Evolutionary conservation across 495 filamentous ascomycete genomes (phyloP).

Genomic region (Daldinia grandis): DNA sequence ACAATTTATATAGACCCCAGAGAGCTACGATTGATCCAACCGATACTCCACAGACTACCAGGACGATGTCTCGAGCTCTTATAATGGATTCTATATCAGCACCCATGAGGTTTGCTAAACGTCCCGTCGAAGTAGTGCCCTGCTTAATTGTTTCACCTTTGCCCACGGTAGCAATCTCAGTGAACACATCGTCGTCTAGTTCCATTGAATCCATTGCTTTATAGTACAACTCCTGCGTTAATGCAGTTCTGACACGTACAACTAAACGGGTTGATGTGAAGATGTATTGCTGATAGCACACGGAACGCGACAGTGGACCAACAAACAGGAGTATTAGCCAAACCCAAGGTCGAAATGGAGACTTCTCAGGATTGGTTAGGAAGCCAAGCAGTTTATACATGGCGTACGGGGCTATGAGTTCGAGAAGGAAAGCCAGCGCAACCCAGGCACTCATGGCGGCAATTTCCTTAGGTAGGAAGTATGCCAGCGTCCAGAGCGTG

Average conservation of each 20-base stretch:
- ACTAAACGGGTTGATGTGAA: slow-evolving; percentile 57
- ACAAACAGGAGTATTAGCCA: slow-evolving; percentile 58
- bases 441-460: slow-evolving; percentile 51
- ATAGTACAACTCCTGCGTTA: slow-evolving; percentile 62
- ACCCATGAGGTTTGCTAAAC: slow-evolving; percentile 61
- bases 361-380: slow-evolving; percentile 46
- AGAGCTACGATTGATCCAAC: slow-evolving; percentile 49
- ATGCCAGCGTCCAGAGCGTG: slow-evolving; percentile 53
- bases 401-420: slow-evolving; percentile 55
- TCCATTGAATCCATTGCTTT: slow-evolving; percentile 58
- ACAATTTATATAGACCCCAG: slow-evolving; percentile 54
- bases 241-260: slow-evolving; percentile 56
- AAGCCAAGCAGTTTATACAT: slow-evolving; percentile 57
- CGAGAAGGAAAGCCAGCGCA: slow-evolving; percentile 45
- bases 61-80: slow-evolving; percentile 53
- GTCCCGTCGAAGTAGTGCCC: slow-evolving; percentile 53
- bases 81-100: slow-evolving; percentile 59
- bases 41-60: slow-evolving; percentile 48
- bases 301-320: slow-evolving; percentile 53
- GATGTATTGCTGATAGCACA: slow-evolving; percentile 59
- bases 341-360: slow-evolving; percentile 50
- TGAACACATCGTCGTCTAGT: slow-evolving; percentile 52
- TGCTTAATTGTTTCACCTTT: slow-evolving; percentile 43
- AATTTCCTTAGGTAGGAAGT: slow-evolving; percentile 52
- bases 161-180: slow-evolving; percentile 42